A percentile compares a stretch with the other conserved stretches of the same genome.
Evolutionary conservation across 2,329 filamentous ascomycete species (phyloP).

Genomic region (Aspergillus phoenicis): DNA sequence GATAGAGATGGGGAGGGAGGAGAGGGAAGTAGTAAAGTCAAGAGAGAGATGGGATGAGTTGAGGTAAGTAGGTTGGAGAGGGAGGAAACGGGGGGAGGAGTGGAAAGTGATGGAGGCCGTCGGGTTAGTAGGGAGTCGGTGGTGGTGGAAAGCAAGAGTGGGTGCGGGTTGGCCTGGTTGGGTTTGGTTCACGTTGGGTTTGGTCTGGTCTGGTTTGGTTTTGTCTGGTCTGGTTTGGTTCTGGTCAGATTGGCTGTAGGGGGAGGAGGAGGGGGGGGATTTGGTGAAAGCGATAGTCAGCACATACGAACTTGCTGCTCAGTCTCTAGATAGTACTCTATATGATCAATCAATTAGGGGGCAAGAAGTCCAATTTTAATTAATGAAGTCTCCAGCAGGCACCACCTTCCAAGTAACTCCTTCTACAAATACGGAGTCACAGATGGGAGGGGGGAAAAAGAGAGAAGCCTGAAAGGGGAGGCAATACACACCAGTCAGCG

Average conservation of each 20-base stretch:
- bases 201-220: not conserved
- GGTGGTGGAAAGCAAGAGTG: not conserved
- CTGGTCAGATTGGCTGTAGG: not conserved
- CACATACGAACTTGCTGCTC: not conserved
- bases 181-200: not conserved
- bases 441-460: not conserved
- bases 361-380: not conserved
- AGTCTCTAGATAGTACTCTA: not conserved
- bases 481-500: not conserved
- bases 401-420: not conserved
- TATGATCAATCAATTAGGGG: not conserved
- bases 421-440: not conserved
- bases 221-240: not conserved
- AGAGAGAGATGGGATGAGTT: conserved; percentile 26
- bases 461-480: not conserved
- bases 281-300: not conserved
- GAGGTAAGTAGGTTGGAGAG: conserved; percentile 24
- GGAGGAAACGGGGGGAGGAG: conserved; percentile 15
- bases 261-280: not conserved
- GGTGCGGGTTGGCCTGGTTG: conserved; percentile 1
- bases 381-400: not conserved
- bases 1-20: conserved; percentile 39
- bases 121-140: not conserved
- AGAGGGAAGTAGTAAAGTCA: conserved; percentile 24
- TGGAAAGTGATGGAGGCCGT: conserved; percentile 11